A percentile compares a stretch with the other conserved stretches of the same genome.
These are phyloP conservation scores for Naematelia aurantialba DNA, from an alignment of 768 basidiomycete genomes.

Conservation along the genomic window DNA sequence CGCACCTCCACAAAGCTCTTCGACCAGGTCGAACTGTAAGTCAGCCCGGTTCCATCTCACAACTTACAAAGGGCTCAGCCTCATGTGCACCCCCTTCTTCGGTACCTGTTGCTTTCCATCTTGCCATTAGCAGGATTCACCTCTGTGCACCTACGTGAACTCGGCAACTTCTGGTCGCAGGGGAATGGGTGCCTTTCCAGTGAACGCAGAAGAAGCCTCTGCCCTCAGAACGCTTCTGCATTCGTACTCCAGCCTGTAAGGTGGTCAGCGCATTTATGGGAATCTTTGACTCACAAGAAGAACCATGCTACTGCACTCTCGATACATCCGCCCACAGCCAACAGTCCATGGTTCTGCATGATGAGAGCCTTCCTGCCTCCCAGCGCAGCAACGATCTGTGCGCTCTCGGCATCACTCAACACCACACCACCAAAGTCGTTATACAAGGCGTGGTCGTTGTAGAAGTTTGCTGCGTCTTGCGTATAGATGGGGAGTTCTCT, in stretches of 20 bases:
- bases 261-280: background rate
- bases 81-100: constrained; percentile 1
- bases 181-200: background rate
- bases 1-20: background rate
- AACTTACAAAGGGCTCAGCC: background rate
- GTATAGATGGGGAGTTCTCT: constrained; percentile 26
- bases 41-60: too few relatives aligned
- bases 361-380: constrained; percentile 37
- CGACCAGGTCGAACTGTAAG: background rate
- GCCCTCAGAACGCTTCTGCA: background rate
- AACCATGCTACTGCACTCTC: constrained; percentile 31
- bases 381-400: constrained; percentile 52
- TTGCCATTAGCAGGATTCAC: background rate
- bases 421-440: constrained; percentile 57
- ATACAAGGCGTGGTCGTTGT: constrained; percentile 48
- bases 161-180: constrained; percentile 1
- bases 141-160: background rate
- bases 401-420: constrained; percentile 54
- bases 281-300: background rate
- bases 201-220: background rate
- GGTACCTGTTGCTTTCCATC: constrained; percentile 1
- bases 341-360: constrained; percentile 41
- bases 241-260: background rate
- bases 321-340: constrained; percentile 37
- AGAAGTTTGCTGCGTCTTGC: constrained; percentile 30